phyloP scores from a whole-genome alignment of 2,329 filamentous ascomycete species.

The Lasiodiplodia hormozganensis region DNA sequence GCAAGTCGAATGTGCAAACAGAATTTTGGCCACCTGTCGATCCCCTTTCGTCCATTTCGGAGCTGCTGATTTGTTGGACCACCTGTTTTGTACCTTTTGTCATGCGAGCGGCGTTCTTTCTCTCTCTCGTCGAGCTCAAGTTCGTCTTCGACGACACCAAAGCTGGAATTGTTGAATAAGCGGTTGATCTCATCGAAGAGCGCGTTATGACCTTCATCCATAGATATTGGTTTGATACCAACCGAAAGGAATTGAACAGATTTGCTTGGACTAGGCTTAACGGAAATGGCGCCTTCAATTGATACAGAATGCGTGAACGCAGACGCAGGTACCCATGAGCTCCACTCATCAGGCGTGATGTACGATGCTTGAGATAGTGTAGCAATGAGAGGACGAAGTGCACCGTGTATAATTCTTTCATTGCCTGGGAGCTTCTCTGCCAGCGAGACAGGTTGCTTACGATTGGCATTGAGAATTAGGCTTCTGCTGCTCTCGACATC shows the following conservation, averaged over 20 bases:
- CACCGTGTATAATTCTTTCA: conserved; percentile 30
- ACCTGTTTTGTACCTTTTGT: conserved; percentile 54
- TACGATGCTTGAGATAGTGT: conserved; percentile 72
- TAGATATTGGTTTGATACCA: conserved; percentile 70
- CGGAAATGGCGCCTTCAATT: conserved; percentile 75
- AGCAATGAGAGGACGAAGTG: conserved; percentile 48
- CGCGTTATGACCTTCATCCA: conserved; percentile 64
- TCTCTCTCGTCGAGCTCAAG: conserved; percentile 46
- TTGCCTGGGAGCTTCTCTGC: conserved; percentile 39
- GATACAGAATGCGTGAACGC: conserved; percentile 68
- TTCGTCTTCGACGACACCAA: conserved; percentile 67
- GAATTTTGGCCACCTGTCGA: conserved; percentile 91
- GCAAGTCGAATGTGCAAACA: conserved; percentile 64
- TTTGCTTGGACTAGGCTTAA: conserved; percentile 73
- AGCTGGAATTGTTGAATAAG: conserved; percentile 77
- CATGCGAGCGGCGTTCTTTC: conserved; percentile 43
- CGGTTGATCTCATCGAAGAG: conserved; percentile 81
- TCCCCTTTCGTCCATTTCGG: conserved; percentile 64
- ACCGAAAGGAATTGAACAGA: conserved; percentile 82
- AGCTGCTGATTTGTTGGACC: conserved; percentile 60
- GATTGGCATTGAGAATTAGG: conserved; percentile 39
- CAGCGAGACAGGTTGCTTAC: conserved; percentile 32
- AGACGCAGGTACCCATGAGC: conserved; percentile 73
- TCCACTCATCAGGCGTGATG: conserved; percentile 58
- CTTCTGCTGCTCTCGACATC: conserved; percentile 56